These are phyloP conservation scores for Colletotrichum cordylinicola DNA, from an alignment of 2,329 filamentous ascomycete genomes.

Conservation along the genomic window DNA sequence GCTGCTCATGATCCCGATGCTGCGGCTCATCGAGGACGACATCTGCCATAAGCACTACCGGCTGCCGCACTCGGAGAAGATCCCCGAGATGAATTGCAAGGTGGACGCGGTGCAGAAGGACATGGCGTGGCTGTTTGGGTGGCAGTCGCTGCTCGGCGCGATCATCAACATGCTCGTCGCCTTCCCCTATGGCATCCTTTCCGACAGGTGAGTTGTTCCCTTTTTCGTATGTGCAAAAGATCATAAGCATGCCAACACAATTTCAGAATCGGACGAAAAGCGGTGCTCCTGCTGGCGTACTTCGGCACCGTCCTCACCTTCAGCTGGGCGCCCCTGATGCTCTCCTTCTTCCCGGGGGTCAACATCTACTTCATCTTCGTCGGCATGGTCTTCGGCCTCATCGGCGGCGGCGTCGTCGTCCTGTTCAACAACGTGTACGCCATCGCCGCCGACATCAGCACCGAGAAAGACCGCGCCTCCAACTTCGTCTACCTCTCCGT, in stretches of 20 bases:
- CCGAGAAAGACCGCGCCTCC: constrained; percentile 42
- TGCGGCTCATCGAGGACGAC: constrained; percentile 45
- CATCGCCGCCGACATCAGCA: constrained; percentile 47
- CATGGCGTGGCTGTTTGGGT: constrained; percentile 44
- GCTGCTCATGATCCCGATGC: constrained; percentile 41
- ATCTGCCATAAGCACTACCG: constrained; percentile 43
- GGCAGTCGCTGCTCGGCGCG: constrained; percentile 36
- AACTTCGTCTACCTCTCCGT: constrained; percentile 49
- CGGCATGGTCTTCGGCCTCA: constrained; percentile 37
- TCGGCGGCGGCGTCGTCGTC: constrained; percentile 48
- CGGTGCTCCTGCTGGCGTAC: constrained; percentile 43
- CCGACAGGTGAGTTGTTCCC: constrained; percentile 35
- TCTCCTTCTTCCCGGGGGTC: constrained; percentile 32
- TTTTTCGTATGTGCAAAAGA: neutral
- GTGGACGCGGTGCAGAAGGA: constrained; percentile 43
- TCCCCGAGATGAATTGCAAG: constrained; percentile 50
- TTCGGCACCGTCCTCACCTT: constrained; percentile 39
- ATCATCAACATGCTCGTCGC: constrained; percentile 43
- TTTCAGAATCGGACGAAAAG: constrained; percentile 45
- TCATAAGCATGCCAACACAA: neutral
- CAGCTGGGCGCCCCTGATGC: constrained; percentile 34
- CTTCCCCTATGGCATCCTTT: constrained; percentile 49
- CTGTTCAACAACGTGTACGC: constrained; percentile 45
- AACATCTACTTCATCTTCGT: constrained; percentile 41
- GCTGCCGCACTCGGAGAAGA: constrained; percentile 35